Evolutionary conservation across 2,329 filamentous ascomycete species (phyloP), one percentile per base, ranked within the genome.

Genomic region (Nemania sp.): DNA sequence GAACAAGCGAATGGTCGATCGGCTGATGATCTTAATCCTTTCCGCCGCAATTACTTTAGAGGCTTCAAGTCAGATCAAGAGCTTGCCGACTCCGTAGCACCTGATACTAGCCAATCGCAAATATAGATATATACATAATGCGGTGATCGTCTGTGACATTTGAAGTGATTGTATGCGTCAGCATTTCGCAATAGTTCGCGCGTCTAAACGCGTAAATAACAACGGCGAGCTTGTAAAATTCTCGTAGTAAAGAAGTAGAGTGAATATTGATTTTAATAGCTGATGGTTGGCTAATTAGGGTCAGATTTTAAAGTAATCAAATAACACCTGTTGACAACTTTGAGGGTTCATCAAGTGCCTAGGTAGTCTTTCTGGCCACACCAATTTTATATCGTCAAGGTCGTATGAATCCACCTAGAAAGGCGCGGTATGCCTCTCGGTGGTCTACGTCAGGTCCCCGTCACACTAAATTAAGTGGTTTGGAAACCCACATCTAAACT

Each of bases 11-110:
- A 75, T 35, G 87, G 87, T 20, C 83, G 80, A 62, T 86, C 86
- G 1, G 87, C 85, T 32, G 84, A 89, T 74, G 87, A 89, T 69
- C 80, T 89, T 64, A 89, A 89, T 70, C 86, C 87, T 7, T 89
- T 89, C 74, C 85, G 87, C 55, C 83, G 84, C 64, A 83, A 84
- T 35, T 89, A 89, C 77, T 89, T 89, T 73, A 84, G 80, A 67
- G 84, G 84, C 62, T 89, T 89, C 73, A 81, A 84, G 74, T 73
- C 77, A 64, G 75, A 78, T 43, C 64, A 76, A 66, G 64, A 69
- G 24, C 55, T 64, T n/a, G 35, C 66, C 8, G 69, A 67, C 43
- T 45, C 43, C 32, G 41, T 52, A 18, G 32, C 53, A 10, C 71
- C 53, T 64, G 43, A 57, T 45, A 58, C 22, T 51, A 26, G 52